A percentile compares a stretch with the other conserved stretches of the same genome.
phyloP scores from a whole-genome alignment of 441 rosid species.

The Pelargonium fulgidum region DNA sequence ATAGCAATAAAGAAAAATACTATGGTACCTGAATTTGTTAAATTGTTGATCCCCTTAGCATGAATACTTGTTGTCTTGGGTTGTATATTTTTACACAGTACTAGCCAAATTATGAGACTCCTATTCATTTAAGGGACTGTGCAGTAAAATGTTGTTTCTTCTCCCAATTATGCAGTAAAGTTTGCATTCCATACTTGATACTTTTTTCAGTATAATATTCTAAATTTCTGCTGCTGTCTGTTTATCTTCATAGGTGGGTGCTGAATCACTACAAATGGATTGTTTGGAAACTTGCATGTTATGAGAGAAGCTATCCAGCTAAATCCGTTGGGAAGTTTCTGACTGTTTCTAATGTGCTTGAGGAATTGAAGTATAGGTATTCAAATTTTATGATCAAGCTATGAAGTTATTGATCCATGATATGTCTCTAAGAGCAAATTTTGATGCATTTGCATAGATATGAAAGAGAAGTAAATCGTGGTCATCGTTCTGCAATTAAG shows the following conservation, averaged over 20 bases:
- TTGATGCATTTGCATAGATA: slow-evolving; percentile 45
- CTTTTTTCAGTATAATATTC: not conserved
- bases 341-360: slow-evolving; percentile 61
- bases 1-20: too few species aligned
- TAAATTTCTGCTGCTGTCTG: not conserved
- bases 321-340: slow-evolving; percentile 49
- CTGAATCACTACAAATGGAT: slow-evolving; percentile 88
- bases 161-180: too few species aligned
- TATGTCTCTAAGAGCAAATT: slow-evolving; percentile 1
- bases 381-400: slow-evolving; percentile 1
- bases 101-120: not conserved
- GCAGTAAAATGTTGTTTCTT: not conserved
- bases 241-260: slow-evolving; percentile 65
- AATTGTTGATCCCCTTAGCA: not conserved
- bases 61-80: not conserved
- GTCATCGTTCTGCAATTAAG: slow-evolving; percentile 83
- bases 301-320: slow-evolving; percentile 45
- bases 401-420: not conserved
- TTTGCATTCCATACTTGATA: too few species aligned
- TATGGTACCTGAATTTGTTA: not conserved
- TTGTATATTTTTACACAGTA: not conserved
- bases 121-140: slow-evolving; percentile 3
- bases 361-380: slow-evolving; percentile 83
- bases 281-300: slow-evolving; percentile 89
- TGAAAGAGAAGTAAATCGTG: slow-evolving; percentile 88